phyloP scores from a whole-genome alignment of 306 rosid genomes.

The Quercus gilva region DNA sequence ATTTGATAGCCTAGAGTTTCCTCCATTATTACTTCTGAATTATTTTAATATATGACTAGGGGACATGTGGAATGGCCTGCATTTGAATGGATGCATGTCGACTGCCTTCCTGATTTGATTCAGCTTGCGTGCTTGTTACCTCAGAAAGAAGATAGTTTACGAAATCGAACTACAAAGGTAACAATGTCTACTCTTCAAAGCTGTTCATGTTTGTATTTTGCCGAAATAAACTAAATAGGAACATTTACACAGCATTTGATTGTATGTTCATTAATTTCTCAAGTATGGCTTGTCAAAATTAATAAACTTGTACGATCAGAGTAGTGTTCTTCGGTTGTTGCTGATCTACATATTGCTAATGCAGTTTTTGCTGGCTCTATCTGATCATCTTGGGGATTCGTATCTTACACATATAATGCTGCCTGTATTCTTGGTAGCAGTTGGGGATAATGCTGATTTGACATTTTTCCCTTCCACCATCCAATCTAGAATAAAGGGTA shows the following conservation, averaged over 20 bases:
- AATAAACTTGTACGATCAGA: conserved; percentile 1
- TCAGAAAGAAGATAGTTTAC: conserved; percentile 84
- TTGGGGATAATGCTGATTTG: conserved; percentile 78
- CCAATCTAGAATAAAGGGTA: conserved; percentile 83
- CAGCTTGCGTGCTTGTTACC: conserved; percentile 80
- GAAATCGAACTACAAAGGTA: conserved; percentile 80
- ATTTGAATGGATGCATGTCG: conserved; percentile 92
- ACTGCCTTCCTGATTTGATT: conserved; percentile 85
- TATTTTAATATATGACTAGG: conserved; percentile 49
- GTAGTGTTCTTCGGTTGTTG: conserved; percentile 18
- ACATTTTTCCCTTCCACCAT: conserved; percentile 63
- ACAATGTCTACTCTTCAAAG: conserved; percentile 20
- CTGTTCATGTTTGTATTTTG: neutral
- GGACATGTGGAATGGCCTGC: conserved; percentile 77
- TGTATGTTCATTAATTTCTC: too few species aligned
- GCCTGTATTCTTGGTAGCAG: conserved; percentile 77
- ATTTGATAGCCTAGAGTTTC: conserved; percentile 21
- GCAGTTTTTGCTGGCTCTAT: conserved; percentile 83
- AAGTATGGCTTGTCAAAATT: too few species aligned
- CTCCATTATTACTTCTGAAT: conserved; percentile 25
- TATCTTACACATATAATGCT: conserved; percentile 78
- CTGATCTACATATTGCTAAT: conserved; percentile 34
- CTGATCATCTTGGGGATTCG: conserved; percentile 80
- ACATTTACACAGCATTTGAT: too few species aligned
- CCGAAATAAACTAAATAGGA: neutral